These are phyloP conservation scores for Nematodospora anomalae DNA, from an alignment of 1,139 yeast species.

Conservation along the genomic window DNA sequence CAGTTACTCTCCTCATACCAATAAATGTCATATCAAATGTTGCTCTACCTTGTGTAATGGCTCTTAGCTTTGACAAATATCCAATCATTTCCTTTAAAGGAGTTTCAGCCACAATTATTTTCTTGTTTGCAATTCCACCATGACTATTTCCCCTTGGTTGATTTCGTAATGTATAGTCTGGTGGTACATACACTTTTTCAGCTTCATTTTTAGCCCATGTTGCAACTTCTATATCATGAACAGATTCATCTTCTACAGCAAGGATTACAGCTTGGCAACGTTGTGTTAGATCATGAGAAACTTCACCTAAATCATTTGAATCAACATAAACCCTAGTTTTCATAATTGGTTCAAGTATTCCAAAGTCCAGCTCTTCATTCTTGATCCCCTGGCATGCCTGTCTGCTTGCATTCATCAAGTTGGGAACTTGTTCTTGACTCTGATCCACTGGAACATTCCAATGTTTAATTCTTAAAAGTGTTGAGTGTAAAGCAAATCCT, in stretches of 20 bases:
- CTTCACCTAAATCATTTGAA: conserved; percentile 76
- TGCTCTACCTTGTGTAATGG: conserved; percentile 89
- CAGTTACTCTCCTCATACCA: conserved; percentile 65
- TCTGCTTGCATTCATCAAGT: conserved; percentile 32
- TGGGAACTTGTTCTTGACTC: conserved; percentile 25
- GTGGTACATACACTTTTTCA: conserved; percentile 55
- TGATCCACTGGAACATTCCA: conserved; percentile 61
- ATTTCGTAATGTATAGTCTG: conserved; percentile 46
- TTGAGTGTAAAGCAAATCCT: conserved; percentile 65
- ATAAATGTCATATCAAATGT: conserved; percentile 74
- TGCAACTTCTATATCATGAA: conserved; percentile 38
- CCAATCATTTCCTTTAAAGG: conserved; percentile 92
- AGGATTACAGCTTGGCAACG: conserved; percentile 70
- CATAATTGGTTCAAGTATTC: conserved; percentile 87
- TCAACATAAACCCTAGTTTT: conserved; percentile 64
- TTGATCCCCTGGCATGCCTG: conserved; percentile 35
- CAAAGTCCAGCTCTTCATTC: conserved; percentile 33
- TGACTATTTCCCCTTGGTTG: not conserved
- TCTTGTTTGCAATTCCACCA: conserved; percentile 37
- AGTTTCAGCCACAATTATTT: conserved; percentile 69
- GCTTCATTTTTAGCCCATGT: conserved; percentile 53
- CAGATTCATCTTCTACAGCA: conserved; percentile 59
- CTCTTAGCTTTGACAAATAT: conserved; percentile 71
- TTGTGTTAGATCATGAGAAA: conserved; percentile 72
- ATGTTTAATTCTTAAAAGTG: conserved; percentile 49